Evolutionary conservation across 2,329 filamentous ascomycete species (phyloP), one percentile per base, ranked within the genome.

Genomic region (Hortaea werneckii): DNA sequence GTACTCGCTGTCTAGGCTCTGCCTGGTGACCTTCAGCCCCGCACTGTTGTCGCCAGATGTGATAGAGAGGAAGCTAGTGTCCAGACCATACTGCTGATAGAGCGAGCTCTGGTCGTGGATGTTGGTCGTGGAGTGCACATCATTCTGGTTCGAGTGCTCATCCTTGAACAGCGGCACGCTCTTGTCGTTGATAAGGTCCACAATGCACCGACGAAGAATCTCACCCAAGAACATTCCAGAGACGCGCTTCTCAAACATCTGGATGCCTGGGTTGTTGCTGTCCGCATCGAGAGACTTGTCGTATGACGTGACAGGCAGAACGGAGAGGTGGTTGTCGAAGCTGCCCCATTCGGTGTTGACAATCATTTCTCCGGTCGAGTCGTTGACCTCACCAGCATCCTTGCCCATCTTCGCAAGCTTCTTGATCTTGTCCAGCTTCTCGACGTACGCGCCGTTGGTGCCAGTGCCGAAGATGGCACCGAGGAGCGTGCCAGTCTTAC

Each of bases 181-280:
- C 28, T 80, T 73, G 55, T 86, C 76, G 56, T 83, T 76, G 59
- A 89, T 71, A 63, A 95, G 76, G 47, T 80, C 74, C 42, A 92
- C 65, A 20, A 95, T 70, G 11, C 82, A 81, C 39, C 87, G 76
- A 45, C 92, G 84, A 45, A 95, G 76, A 52, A 96, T 89, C 66
- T 98, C 92, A 45, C 92, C 92, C 41, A 98, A 68, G 71, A 96
- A 98, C 90, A 98, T 96, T 64, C 92, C 92, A 0, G 88, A 95
- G 11, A 98, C 84, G 41, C 90, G 85, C 76, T 98, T 98, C 72
- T 98, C 92, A 62, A 96, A 98, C 86, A 96, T 95, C 64, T 98
- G 92, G 50, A 94, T 80, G 27, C 92, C 92, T 0, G 89, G 90
- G 67, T 98, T 96, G 57, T 87, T 80, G 54, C 83, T 92, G 49